A percentile compares a stretch with the other conserved stretches of the same genome.
phyloP scores from a whole-genome alignment of 208 protist genomes.

The Balamuthia mandrillaris region DNA sequence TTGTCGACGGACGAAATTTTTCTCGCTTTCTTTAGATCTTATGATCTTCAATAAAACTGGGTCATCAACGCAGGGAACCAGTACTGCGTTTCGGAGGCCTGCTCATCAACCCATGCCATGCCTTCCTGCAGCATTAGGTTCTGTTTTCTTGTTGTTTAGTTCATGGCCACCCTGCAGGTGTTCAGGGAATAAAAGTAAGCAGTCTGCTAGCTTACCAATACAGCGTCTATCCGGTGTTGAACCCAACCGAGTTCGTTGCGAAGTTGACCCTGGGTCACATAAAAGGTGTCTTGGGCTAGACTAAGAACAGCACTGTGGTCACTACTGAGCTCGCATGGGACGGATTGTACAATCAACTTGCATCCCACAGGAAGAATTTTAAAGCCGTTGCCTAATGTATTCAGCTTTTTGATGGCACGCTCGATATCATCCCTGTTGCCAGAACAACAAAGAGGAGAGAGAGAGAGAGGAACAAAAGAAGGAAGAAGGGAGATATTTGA shows the following conservation, averaged over 20 bases:
- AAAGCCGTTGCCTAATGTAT: constrained; percentile 63
- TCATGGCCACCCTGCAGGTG: background rate
- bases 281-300: background rate
- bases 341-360: constrained; percentile 62
- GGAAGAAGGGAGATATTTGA: background rate
- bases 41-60: too few species aligned
- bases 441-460: background rate
- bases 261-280: background rate
- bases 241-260: constrained; percentile 43
- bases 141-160: background rate
- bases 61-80: constrained; percentile 46
- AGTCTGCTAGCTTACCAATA: background rate
- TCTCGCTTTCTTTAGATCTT: too few species aligned
- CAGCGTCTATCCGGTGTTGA: constrained; percentile 31
- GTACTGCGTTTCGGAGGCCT: constrained; percentile 37
- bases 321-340: constrained; percentile 67
- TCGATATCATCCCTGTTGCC: constrained; percentile 65
- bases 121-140: constrained; percentile 61
- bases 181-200: background rate
- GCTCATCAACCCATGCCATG: constrained; percentile 71
- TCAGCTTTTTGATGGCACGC: constrained; percentile 62
- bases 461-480: background rate
- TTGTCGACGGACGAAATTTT: too few species aligned
- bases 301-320: constrained; percentile 65
- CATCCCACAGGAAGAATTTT: constrained; percentile 52